These are phyloP conservation scores for Astragalus membranaceus DNA, from an alignment of 306 rosid genomes.

Conservation along the genomic window DNA sequence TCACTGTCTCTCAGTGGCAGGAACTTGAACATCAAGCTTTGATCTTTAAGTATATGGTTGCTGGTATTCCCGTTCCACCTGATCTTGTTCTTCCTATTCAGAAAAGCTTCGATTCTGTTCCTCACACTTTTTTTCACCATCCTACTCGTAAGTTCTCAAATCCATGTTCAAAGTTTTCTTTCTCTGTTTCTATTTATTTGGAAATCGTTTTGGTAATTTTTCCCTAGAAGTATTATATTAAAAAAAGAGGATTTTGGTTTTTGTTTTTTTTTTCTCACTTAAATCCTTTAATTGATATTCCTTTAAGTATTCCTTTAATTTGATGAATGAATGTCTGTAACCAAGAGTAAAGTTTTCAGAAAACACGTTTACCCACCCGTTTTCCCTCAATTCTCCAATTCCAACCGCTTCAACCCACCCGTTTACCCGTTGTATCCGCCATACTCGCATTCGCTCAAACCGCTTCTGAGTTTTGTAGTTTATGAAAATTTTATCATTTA, in stretches of 20 bases:
- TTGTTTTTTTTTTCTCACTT: background rate
- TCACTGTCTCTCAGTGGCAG: conserved; percentile 76
- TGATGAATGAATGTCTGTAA: background rate
- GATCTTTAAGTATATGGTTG: conserved; percentile 70
- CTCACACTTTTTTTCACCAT: conserved; percentile 54
- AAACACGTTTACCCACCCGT: too few species aligned
- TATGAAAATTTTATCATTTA: too few species aligned
- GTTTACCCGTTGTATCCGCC: too few species aligned
- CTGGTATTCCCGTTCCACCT: conserved; percentile 83
- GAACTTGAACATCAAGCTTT: conserved; percentile 79
- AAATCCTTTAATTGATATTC: background rate
- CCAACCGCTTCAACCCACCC: too few species aligned
- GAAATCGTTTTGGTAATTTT: background rate
- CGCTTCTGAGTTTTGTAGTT: too few species aligned
- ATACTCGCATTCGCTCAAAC: too few species aligned
- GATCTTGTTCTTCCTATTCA: conserved; percentile 73
- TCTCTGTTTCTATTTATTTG: background rate
- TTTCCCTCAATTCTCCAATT: too few species aligned
- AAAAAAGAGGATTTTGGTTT: background rate
- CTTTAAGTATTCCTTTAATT: background rate
- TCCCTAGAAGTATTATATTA: too few species aligned
- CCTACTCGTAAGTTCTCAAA: conserved; percentile 39
- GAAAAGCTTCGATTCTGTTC: conserved; percentile 54
- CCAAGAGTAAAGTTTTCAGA: background rate
- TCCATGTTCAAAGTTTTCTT: background rate